phyloP scores from a whole-genome alignment of 345 rosid genomes.

The Ailanthus altissimus region DNA sequence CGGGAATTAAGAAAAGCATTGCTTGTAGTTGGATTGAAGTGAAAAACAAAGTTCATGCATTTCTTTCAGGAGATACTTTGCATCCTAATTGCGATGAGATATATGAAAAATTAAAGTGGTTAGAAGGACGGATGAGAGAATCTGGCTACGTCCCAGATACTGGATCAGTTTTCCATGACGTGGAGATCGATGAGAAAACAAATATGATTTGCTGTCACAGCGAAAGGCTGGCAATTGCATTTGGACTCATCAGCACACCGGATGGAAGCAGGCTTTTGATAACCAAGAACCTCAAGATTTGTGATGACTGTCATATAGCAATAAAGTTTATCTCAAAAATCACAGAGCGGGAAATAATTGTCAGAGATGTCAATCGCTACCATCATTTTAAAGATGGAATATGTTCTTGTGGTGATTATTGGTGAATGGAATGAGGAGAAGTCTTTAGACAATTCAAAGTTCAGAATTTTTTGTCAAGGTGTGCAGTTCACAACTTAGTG shows the following conservation, averaged over 20 bases:
- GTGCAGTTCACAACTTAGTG: not conserved
- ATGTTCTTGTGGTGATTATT: constrained; percentile 44
- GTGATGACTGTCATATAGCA: constrained; percentile 46
- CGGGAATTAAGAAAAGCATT: constrained; percentile 37
- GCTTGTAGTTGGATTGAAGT: constrained; percentile 49
- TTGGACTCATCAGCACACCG: constrained; percentile 41
- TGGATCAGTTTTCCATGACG: constrained; percentile 41
- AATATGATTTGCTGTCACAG: constrained; percentile 36
- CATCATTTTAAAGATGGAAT: constrained; percentile 40
- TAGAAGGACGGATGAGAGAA: constrained; percentile 40
- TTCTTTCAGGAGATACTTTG: constrained; percentile 43
- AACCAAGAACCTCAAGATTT: constrained; percentile 45
- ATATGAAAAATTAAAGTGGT: constrained; percentile 35
- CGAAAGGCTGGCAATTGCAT: constrained; percentile 46
- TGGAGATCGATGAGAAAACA: constrained; percentile 42
- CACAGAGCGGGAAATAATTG: constrained; percentile 33
- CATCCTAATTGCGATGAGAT: constrained; percentile 35
- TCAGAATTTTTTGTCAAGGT: not conserved
- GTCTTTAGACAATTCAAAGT: not conserved
- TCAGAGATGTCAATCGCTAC: constrained; percentile 46
- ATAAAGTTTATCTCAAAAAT: constrained; percentile 44
- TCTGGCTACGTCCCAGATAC: constrained; percentile 39
- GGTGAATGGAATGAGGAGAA: constrained; percentile 26
- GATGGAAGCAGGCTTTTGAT: constrained; percentile 31
- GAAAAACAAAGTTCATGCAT: constrained; percentile 37